Conservation (phyloP, 768 basidiomycete species). For the Tylopilus sp. region DNA sequence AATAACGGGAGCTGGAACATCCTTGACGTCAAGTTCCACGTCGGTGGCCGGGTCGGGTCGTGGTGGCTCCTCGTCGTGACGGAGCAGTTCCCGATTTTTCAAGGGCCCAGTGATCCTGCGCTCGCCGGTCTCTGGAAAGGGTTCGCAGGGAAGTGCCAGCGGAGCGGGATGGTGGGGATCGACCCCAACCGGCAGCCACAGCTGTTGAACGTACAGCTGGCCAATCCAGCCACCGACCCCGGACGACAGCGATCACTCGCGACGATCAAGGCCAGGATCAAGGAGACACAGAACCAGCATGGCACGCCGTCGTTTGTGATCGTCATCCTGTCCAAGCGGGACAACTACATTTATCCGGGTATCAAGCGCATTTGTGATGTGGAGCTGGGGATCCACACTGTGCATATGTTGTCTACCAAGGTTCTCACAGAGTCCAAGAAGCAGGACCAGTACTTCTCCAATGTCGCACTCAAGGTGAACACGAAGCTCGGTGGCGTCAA, state of each 20-base stretch:
- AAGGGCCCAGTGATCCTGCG: conserved; percentile 29
- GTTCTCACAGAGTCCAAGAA: conserved; percentile 50
- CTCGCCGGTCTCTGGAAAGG: conserved; percentile 44
- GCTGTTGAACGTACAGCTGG: conserved; percentile 28
- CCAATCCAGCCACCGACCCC: conserved; percentile 26
- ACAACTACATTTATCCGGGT: conserved; percentile 77
- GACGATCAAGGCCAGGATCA: conserved; percentile 41
- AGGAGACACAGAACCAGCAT: conserved; percentile 19
- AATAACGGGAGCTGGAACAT: conserved; percentile 77
- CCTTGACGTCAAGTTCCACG: conserved; percentile 63
- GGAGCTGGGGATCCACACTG: conserved; percentile 67
- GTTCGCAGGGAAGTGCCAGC: conserved; percentile 53
- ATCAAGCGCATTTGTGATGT: conserved; percentile 78
- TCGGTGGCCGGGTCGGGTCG: conserved; percentile 44
- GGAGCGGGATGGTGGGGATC: conserved; percentile 67
- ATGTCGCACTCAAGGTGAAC: conserved; percentile 79
- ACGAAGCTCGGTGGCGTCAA: conserved; percentile 82
- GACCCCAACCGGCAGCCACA: conserved; percentile 35
- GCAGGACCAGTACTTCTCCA: conserved; percentile 81
- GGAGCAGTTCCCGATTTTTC: conserved; percentile 42
- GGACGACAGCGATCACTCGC: conserved; percentile 37
- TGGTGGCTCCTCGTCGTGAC: conserved; percentile 70
- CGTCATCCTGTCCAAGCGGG: conserved; percentile 62
- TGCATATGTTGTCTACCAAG: conserved; percentile 68
- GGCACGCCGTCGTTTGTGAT: conserved; percentile 61